Evolutionary conservation across 2,329 filamentous ascomycete species (phyloP), one percentile per base, ranked within the genome.

Genomic region (Arthrobotrys conoides): DNA sequence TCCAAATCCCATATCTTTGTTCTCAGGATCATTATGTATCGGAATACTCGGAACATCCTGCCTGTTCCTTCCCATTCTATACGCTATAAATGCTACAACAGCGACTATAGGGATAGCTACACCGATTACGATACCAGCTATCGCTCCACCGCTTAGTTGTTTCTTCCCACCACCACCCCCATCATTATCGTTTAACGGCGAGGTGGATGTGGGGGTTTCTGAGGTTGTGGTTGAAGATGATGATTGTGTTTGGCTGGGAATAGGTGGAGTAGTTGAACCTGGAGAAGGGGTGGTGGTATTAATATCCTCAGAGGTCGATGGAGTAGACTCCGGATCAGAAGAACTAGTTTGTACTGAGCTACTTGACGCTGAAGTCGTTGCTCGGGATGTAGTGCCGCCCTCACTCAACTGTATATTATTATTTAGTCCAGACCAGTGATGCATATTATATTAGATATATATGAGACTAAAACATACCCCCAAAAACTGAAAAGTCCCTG

Each of bases 121-220:
- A 4, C 75, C 75, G 16, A 78, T 72, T 1, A 36, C 75, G 14
- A 78, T 78, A 20, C 75, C 68, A 0, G 75, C 75, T 51, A 78
- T 78, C 18, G 75, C 75, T 3, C 75, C 75, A 5, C 68, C 64
- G 24, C 68, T 65, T 5, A 78, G 46, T 18, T 46, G n/a, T 0
- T 12, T 30, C 4, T 24, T 51, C 16, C 46, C 30, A 6, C 59
- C 33, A 3, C 59, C 20, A 1, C 2, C 48, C 6, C 48, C 36
- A 14, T 30, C 44, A 24, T 36, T 36, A 27, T 36, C 22, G 30
- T 63, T 63, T 22, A 36, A 4, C n/a, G 48, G 20, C 1, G 51
- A 57, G n/a, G 59, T 71, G 10, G 59, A 38, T 16, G 53, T 64
- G 12, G 68, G n/a, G 8, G 6, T 30, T 14, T 18, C 51, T 9